Evolutionary conservation across 306 rosid species (phyloP), one percentile per base, ranked within the genome.

Genomic region (Elaeagnus macrophylla): DNA sequence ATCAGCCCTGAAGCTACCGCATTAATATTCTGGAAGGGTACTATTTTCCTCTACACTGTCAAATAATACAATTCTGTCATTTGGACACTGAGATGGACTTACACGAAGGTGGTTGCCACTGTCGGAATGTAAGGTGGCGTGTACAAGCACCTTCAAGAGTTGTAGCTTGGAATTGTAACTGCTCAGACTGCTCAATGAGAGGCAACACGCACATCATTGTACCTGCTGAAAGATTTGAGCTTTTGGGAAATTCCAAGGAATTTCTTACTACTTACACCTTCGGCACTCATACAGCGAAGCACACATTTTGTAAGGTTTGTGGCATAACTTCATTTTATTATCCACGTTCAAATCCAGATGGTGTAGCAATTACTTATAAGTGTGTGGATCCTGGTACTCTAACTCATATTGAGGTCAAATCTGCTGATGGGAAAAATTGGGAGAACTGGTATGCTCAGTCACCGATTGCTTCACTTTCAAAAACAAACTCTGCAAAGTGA

Each of bases 261-360:
- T 86, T 75, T 56, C 54, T 90, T 17, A 79, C 91, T 17, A 81
- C 94, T 42, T 90, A 86, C 64, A 77, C 86, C 18, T 90, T 81
- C 53, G 97, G 86, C 10, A 64, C 83, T 69, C 94, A 83, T 53
- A 78, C 79, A 12, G 97, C 91, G 42, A 90, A 81, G 66, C 97
- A 90, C 68, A 81, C 77, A 9, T 90, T 90, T 52, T 90, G 95
- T 44, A 90, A 78, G 57, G 68, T 72, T 41, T 90, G 97, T 65
- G 95, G 95, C 40, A 86, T 90, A 62, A 83, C 95, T 54, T 90
- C 97, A 4, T 90, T 86, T 67, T 90, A 68, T 59, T 44, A 60
- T 70, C 94, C 94, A 2, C 97, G 94, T 39, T 86, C 91, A 8
- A 90, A 90, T 63, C 95, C 91, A 10, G 95, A 90, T 69, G 95